Percentiles rank a stretch among this genome's conserved stretches.
These are phyloP conservation scores for Euphrasia arctica DNA, from an alignment of 305 asterid genomes.

Conservation along the genomic window DNA sequence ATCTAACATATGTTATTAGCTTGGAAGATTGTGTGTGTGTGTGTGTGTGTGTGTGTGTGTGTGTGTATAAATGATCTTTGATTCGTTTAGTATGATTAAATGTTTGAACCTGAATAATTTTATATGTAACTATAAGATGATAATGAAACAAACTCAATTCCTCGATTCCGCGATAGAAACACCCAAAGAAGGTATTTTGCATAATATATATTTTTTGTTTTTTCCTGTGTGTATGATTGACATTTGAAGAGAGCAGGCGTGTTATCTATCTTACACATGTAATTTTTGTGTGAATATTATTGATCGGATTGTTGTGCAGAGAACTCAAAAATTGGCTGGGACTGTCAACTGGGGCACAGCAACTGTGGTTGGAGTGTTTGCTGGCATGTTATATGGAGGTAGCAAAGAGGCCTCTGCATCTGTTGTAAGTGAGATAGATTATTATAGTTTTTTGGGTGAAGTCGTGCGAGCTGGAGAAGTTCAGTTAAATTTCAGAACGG, in stretches of 20 bases:
- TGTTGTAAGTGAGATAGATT: conserved; percentile 56
- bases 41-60: too few species aligned
- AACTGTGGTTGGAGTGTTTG: conserved; percentile 74
- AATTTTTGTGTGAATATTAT: background rate
- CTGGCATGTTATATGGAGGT: conserved; percentile 93
- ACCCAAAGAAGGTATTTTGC: background rate
- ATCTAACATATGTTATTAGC: conserved; percentile 1
- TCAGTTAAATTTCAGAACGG: background rate
- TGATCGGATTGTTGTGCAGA: conserved; percentile 30
- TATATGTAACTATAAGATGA: background rate
- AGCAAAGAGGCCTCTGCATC: conserved; percentile 98
- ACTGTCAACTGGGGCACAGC: conserved; percentile 89
- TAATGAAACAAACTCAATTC: background rate
- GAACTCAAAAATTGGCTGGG: conserved; percentile 55
- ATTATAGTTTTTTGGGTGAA: background rate
- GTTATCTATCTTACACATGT: conserved; percentile 1
- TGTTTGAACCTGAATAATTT: conserved; percentile 1
- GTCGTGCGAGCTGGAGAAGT: background rate
- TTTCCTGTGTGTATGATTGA: background rate
- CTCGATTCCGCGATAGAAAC: background rate
- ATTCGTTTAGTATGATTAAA: background rate
- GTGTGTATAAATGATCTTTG: background rate
- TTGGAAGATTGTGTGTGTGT: background rate
- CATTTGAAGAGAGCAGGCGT: background rate
- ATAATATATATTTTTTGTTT: background rate